A percentile compares a stretch with the other conserved stretches of the same genome.
Evolutionary conservation across 768 basidiomycete species (phyloP).

Genomic region (Mycena metata): DNA sequence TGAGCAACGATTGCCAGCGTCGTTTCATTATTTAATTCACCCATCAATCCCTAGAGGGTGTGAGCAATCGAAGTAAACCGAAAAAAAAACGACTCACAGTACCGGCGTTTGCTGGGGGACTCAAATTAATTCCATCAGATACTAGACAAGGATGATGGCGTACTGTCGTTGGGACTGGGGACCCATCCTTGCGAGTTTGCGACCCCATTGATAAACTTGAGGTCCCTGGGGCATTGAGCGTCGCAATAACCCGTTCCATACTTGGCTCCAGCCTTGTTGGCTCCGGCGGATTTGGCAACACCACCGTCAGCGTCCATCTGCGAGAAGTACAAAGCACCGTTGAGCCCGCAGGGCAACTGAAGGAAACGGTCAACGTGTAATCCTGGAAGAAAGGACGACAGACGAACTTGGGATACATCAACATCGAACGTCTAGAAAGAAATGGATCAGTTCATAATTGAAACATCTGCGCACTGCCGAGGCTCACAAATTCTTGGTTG

Average conservation of each 20-base stretch:
- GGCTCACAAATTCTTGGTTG: slow-evolving; percentile 63
- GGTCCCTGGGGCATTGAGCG: slow-evolving; percentile 71
- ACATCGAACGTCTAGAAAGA: slow-evolving; percentile 58
- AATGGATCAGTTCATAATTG: no score
- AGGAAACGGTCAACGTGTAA: neutral
- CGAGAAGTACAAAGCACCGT: slow-evolving; percentile 71
- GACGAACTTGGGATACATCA: slow-evolving; percentile 57
- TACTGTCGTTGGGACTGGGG: slow-evolving; percentile 27
- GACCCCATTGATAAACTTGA: slow-evolving; percentile 72
- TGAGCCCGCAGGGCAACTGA: slow-evolving; percentile 66
- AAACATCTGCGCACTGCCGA: no score
- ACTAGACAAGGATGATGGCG: neutral
- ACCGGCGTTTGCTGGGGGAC: slow-evolving; percentile 49
- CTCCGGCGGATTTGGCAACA: slow-evolving; percentile 36
- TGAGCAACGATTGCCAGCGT: no score
- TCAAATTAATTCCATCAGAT: neutral
- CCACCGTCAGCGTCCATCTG: slow-evolving; percentile 74
- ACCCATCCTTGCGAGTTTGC: slow-evolving; percentile 29
- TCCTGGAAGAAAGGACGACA: neutral
- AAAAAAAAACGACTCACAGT: slow-evolving; percentile 38
- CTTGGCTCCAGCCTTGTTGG: slow-evolving; percentile 65
- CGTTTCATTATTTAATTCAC: neutral
- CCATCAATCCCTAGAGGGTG: no score
- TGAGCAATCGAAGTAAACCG: no score
- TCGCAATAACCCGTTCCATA: slow-evolving; percentile 77